Conservation (phyloP, 2,329 filamentous ascomycete species). For the Ramichloridium luteum region DNA sequence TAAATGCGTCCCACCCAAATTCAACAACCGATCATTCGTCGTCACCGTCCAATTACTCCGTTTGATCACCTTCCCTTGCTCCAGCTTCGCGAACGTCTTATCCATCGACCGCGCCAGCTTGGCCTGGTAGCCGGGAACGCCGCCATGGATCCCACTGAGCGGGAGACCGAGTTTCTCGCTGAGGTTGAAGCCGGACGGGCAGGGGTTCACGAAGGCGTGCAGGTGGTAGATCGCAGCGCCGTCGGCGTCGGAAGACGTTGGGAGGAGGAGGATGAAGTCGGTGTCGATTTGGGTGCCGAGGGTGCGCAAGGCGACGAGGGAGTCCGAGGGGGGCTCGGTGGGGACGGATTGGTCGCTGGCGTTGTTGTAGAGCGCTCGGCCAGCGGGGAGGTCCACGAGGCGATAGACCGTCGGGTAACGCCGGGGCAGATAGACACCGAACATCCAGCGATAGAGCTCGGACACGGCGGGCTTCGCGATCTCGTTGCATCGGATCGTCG, state of each 20-base stretch:
- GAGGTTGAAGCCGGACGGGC: conserved; percentile 47
- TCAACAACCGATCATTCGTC: conserved; percentile 30
- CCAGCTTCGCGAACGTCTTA: conserved; percentile 44
- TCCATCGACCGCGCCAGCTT: conserved; percentile 51
- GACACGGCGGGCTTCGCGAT: conserved; percentile 36
- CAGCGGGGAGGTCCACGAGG: conserved; percentile 9
- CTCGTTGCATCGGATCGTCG: conserved; percentile 28
- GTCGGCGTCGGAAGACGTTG: conserved; percentile 20
- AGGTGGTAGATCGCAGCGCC: conserved; percentile 37
- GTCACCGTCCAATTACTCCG: conserved; percentile 43
- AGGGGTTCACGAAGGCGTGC: conserved; percentile 44
- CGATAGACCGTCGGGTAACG: conserved; percentile 41
- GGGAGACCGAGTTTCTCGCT: conserved; percentile 41
- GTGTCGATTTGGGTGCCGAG: conserved; percentile 44
- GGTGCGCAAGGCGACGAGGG: conserved; percentile 33
- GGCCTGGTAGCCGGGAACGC: conserved; percentile 45
- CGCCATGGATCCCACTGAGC: conserved; percentile 44
- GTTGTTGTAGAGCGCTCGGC: conserved; percentile 32
- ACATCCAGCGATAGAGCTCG: conserved; percentile 47
- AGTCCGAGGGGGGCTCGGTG: conserved; percentile 20
- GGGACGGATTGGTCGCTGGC: conserved; percentile 34
- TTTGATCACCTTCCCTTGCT: conserved; percentile 43
- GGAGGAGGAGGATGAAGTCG: conserved; percentile 48
- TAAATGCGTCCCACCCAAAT: conserved; percentile 33
- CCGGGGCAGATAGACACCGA: conserved; percentile 42